phyloP scores from a whole-genome alignment of 306 rosid genomes.

The Cicer yamashitae region DNA sequence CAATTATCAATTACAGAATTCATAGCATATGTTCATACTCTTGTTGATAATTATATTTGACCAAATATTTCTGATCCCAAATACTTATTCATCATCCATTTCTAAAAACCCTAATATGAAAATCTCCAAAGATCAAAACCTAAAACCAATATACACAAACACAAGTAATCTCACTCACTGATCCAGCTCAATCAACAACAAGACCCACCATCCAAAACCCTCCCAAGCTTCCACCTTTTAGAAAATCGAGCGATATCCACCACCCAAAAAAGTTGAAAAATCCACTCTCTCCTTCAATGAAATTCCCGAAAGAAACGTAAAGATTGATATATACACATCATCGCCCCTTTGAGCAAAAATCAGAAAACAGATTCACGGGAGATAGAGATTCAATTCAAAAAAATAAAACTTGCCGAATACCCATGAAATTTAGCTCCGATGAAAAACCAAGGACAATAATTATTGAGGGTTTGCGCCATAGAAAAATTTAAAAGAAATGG shows the following conservation, averaged over 20 bases:
- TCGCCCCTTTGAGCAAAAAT: conserved; percentile 43
- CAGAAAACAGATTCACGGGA: conserved; percentile 38
- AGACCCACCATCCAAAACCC: conserved; percentile 47
- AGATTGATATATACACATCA: conserved; percentile 40
- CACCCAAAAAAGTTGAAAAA: conserved; percentile 37
- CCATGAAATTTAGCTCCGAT: conserved; percentile 44
- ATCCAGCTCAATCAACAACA: conserved; percentile 64
- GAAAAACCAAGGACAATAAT: conserved; percentile 30
- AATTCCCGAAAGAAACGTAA: conserved; percentile 37
- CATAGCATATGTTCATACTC: conserved; percentile 42
- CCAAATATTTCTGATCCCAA: conserved; percentile 37
- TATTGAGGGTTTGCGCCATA: conserved; percentile 55
- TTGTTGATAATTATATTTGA: conserved; percentile 19
- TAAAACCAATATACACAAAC: conserved; percentile 36
- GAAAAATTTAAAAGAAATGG: conserved; percentile 33
- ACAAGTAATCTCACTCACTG: conserved; percentile 50
- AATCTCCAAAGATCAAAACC: conserved; percentile 42
- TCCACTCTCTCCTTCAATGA: conserved; percentile 44
- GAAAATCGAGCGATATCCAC: conserved; percentile 40
- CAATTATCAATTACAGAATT: conserved; percentile 36
- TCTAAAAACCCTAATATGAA: conserved; percentile 41
- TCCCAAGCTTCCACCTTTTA: conserved; percentile 43
- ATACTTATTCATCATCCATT: conserved; percentile 38
- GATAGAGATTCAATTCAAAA: conserved; percentile 33
- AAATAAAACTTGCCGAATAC: conserved; percentile 26